Base-by-base conservation (phyloP, 495 filamentous ascomycete species). In the Penicillium cosmopolitanum region DNA sequence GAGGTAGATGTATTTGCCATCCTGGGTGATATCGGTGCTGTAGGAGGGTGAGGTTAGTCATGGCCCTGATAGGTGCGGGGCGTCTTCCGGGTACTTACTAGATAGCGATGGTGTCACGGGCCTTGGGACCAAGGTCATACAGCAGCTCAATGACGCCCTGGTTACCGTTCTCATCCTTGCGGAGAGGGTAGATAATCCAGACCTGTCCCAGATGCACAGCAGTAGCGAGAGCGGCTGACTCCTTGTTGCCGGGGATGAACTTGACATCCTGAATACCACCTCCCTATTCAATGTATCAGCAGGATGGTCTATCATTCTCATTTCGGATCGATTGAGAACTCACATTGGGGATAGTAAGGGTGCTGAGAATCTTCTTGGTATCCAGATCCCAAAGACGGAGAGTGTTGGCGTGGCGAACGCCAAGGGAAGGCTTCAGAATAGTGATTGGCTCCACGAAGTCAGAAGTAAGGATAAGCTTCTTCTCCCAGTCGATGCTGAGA, bases 221-320 rank as follows among this genome's bases (percentile, higher is more conserved):
- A 50, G 84, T 86, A 12, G 84, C 85, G 19, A 88, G 73, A 28
- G 84, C 84, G 23, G 84, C 84, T 19, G 72, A 71, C 56, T 88
- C 84, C 3, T 71, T 57, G 72, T 88, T 85, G 9, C 82, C 82
- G 4, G 84, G 85, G 62, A 87, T 88, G 71, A 85, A 85, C 66
- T 87, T 87, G 67, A 86, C 83, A 62, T 88, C 84, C 71, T 88
- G 83, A 56, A 87, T 87, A 47, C 84, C 84, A 40, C 77, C 77
- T 13, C 84, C 82, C 77, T 82, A 28, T 48, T 42, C 12, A 28
- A 9, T 16, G 51, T 50, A 46, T 40, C 10, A 40, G 51, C 19
- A 33, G 12, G 16, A 16, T 5, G 7, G 8, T 19, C 4, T 12
- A 60, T 16, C 43, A 12, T 4, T 16, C 2, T 12, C 2, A 3